A percentile compares a stretch with the other conserved stretches of the same genome.
phyloP scores from a whole-genome alignment of 1,284 basidiomycete genomes.

The Tilletia walkeri region DNA sequence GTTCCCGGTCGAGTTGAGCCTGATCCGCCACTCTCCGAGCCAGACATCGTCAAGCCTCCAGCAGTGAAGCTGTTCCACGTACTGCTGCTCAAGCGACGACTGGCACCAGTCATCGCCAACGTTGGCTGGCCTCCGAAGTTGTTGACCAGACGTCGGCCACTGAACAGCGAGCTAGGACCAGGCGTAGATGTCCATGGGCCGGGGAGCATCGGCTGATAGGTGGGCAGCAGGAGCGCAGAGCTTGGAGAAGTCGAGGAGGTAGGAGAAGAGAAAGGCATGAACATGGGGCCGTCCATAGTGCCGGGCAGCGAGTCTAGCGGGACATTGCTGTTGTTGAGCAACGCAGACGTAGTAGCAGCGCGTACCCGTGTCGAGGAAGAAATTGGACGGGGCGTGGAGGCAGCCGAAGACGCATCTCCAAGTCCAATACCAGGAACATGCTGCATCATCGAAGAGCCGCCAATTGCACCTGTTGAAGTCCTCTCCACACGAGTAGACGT shows the following conservation, averaged over 20 bases:
- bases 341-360: not conserved
- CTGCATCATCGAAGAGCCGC: no score
- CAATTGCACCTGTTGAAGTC: no score
- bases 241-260: not conserved
- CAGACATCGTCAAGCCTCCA: no score
- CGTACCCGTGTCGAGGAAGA: not conserved
- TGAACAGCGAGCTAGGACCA: no score
- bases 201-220: no score
- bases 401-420: not conserved
- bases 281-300: not conserved
- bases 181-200: no score
- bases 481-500: not conserved
- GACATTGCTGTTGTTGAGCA: not conserved
- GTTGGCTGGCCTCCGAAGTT: no score
- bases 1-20: not conserved
- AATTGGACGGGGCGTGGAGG: slow-evolving; percentile 2
- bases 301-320: not conserved
- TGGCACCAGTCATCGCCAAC: no score
- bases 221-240: no score
- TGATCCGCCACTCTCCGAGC: not conserved
- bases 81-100: slow-evolving; percentile 3
- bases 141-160: no score
- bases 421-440: no score
- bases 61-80: no score
- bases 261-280: not conserved